These are phyloP conservation scores for Pouteria campechiana DNA, from an alignment of 179 eudicot genomes.

Conservation along the genomic window DNA sequence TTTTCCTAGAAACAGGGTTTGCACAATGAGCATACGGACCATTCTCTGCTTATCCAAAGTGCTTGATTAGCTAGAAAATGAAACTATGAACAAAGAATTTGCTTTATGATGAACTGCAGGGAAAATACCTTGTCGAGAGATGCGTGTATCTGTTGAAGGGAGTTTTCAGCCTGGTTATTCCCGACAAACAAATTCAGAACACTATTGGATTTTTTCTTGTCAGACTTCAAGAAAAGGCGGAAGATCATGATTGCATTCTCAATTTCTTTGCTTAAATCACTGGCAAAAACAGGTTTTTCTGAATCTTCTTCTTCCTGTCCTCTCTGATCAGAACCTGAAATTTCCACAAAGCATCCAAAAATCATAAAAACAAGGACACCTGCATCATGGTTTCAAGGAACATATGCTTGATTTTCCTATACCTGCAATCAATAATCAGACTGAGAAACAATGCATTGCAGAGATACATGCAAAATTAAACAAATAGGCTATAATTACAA, in stretches of 20 bases:
- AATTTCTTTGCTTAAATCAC: constrained; percentile 53
- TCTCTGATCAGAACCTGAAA: constrained; percentile 36
- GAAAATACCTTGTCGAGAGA: constrained; percentile 84
- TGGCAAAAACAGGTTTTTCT: constrained; percentile 45
- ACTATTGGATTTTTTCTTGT: constrained; percentile 62
- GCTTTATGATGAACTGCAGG: too few species aligned
- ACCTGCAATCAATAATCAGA: too few species aligned
- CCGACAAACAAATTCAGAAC: constrained; percentile 55
- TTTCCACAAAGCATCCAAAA: background rate
- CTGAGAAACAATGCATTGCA: too few species aligned
- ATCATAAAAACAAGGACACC: background rate
- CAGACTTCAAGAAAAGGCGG: constrained; percentile 58
- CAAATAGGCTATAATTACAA: too few species aligned
- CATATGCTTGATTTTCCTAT: too few species aligned
- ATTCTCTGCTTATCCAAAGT: too few species aligned
- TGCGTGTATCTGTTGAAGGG: constrained; percentile 74
- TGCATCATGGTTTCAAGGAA: too few species aligned
- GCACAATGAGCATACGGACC: too few species aligned
- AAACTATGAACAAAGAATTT: too few species aligned
- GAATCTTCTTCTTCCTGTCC: constrained; percentile 39
- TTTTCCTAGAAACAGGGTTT: too few species aligned
- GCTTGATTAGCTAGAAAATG: too few species aligned
- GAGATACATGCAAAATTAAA: too few species aligned
- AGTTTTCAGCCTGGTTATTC: constrained; percentile 57
- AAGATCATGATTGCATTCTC: constrained; percentile 70